Percentiles rank a stretch among this genome's conserved stretches.
These are phyloP conservation scores for Capillidium heterosporum DNA, from an alignment of 371 early-diverging fungal genomes.

Conservation along the genomic window DNA sequence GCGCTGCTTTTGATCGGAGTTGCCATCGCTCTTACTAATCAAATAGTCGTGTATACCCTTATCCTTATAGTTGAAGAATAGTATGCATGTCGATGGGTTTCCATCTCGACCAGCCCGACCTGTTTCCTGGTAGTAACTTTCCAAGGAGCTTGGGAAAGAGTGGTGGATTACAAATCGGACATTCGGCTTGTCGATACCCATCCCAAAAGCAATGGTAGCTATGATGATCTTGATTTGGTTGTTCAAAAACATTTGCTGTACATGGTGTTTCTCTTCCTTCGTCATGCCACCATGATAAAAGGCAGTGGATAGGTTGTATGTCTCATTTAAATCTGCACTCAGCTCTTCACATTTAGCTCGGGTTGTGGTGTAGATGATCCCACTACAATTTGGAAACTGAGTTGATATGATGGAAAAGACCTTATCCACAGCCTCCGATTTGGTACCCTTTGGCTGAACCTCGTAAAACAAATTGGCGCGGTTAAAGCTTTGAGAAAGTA, in stretches of 20 bases:
- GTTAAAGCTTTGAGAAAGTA: constrained; percentile 78
- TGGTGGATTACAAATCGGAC: constrained; percentile 98
- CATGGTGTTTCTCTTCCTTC: constrained; percentile 54
- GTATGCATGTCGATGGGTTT: constrained; percentile 56
- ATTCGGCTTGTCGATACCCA: constrained; percentile 99
- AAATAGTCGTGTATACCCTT: constrained; percentile 38
- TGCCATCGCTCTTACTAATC: constrained; percentile 80
- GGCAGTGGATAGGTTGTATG: constrained; percentile 28
- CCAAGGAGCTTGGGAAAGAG: constrained; percentile 87
- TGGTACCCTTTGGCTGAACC: constrained; percentile 38
- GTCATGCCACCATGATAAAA: constrained; percentile 91
- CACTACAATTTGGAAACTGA: constrained; percentile 47
- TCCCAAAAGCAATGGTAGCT: constrained; percentile 98
- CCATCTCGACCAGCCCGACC: constrained; percentile 99
- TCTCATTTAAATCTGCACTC: constrained; percentile 34
- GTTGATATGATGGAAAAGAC: constrained; percentile 60
- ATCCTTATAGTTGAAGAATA: constrained; percentile 80
- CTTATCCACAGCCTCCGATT: constrained; percentile 30
- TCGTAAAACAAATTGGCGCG: constrained; percentile 73
- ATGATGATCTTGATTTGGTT: constrained; percentile 77
- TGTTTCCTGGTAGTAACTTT: constrained; percentile 99
- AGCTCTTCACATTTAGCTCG: constrained; percentile 78
- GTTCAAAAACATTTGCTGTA: constrained; percentile 77
- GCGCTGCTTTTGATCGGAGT: constrained; percentile 64
- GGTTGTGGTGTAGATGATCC: constrained; percentile 94